Evolutionary conservation across 495 filamentous ascomycete species (phyloP).

Genomic region (Hyphodiscus hymeniophilus): DNA sequence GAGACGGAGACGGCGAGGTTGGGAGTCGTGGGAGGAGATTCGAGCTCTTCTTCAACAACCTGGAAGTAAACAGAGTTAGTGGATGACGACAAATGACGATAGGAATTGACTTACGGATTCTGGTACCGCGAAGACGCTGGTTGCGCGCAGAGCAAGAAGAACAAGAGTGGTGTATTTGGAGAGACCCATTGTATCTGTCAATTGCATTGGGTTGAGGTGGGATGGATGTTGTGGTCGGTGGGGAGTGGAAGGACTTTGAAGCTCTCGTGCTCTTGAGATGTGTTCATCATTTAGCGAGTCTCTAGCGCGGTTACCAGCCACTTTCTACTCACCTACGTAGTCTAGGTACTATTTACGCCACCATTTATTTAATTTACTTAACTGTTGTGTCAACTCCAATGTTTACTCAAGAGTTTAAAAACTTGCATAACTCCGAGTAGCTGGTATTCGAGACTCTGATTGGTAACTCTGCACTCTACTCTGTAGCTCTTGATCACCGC

Average conservation of each 20-base stretch:
- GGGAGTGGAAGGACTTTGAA: background rate
- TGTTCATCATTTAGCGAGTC: conserved; percentile 3
- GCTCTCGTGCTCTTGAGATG: background rate
- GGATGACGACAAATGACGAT: too few species aligned
- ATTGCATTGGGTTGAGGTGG: conserved; percentile 10
- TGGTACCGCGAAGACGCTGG: conserved; percentile 51
- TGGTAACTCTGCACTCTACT: too few species aligned
- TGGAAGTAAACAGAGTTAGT: conserved; percentile 13
- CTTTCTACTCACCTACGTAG: too few species aligned
- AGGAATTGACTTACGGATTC: conserved; percentile 44
- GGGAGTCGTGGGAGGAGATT: conserved; percentile 37
- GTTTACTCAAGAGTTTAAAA: too few species aligned
- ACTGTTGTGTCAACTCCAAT: too few species aligned
- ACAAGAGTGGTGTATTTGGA: conserved; percentile 63
- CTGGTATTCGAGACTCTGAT: too few species aligned
- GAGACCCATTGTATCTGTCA: conserved; percentile 50
- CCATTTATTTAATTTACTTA: too few species aligned
- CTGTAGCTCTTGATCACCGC: too few species aligned
- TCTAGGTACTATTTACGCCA: too few species aligned
- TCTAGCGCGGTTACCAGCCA: background rate
- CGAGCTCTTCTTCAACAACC: conserved; percentile 25
- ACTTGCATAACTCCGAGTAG: too few species aligned
- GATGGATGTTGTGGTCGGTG: background rate
- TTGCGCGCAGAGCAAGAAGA: conserved; percentile 59
- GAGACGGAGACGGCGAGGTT: conserved; percentile 66